Evolutionary conservation across 352 stramenopile genomes (phyloP), one percentile per base, ranked within the genome.

Genomic region (Phytophthora vignae): DNA sequence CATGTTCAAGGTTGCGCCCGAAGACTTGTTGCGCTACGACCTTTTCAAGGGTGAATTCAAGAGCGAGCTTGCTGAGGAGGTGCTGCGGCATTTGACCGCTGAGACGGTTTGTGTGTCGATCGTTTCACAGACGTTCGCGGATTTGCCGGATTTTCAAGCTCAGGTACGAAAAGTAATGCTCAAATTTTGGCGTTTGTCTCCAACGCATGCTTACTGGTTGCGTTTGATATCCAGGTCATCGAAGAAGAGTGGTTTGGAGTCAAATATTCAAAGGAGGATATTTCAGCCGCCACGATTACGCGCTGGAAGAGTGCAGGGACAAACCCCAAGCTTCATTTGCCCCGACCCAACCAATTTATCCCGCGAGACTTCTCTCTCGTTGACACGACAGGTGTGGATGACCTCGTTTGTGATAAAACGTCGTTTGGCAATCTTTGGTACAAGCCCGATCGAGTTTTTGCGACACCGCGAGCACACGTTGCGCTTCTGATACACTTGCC

Each of bases 271-370:
- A 82, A 70, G 25, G 80, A 91, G 49, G 53, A 75, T 25, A 82
- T 94, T 38, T 52, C 49, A 12, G 48, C 72, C 8, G 48, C 55
- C 9, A 71, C 71, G 38, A 70, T 90, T 22, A 29, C 73, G 17
- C 50, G 54, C 42, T 94, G 87, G 87, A 80, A 75, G 57, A 71
- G 57, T 21, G 72, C 64, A 25, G 59, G 55, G 21, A 42, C 48
- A 38, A 91, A 92, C 52, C 14, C 73, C 0, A 78, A 82, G 52
- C 72, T 94, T 56, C 71, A 79, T 46, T 68, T 93, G n/a, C 86
- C 83, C 36, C 77, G 70, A 36, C 79, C 64, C 22, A 94, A 94
- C 60, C 83, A 78, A 50, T 94, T 93, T 66, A 92, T 94, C 61
- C 85, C 87, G 22, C 74, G 67, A 19, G 80, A 94, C 64, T 90